Conservation (phyloP, 805 yeast species). For the Zygotorulaspora florentina region DNA sequence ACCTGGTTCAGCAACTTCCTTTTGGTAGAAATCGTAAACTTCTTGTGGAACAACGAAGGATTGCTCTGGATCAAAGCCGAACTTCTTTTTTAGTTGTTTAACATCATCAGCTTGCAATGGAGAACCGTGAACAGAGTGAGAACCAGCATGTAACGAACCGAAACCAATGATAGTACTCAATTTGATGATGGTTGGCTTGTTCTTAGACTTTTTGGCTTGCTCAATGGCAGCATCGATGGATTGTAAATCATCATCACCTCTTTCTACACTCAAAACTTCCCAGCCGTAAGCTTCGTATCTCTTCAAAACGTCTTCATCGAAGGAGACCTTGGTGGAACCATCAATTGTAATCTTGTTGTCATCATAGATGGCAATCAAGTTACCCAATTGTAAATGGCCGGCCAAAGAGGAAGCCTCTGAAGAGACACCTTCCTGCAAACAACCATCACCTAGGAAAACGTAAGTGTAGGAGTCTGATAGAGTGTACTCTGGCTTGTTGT, state of each 20-base stretch:
- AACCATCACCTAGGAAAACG: slow-evolving; percentile 91
- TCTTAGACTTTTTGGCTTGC: slow-evolving; percentile 66
- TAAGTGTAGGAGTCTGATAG: slow-evolving; percentile 74
- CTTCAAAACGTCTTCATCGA: slow-evolving; percentile 85
- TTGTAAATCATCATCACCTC: slow-evolving; percentile 76
- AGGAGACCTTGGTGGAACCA: slow-evolving; percentile 83
- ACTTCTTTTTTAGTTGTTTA: slow-evolving; percentile 73
- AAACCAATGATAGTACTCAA: slow-evolving; percentile 89
- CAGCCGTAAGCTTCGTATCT: slow-evolving; percentile 93
- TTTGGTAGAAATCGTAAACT: slow-evolving; percentile 65
- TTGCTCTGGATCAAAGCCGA: slow-evolving; percentile 86
- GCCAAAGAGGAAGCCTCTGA: slow-evolving; percentile 93
- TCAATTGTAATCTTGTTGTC: slow-evolving; percentile 96
- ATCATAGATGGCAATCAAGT: slow-evolving; percentile 92
- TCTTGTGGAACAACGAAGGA: slow-evolving; percentile 76
- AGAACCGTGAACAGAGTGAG: slow-evolving; percentile 93
- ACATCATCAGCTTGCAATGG: slow-evolving; percentile 93
- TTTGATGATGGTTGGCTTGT: slow-evolving; percentile 89
- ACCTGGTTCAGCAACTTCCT: slow-evolving; percentile 55
- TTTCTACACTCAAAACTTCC: slow-evolving; percentile 72
- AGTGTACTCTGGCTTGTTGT: slow-evolving; percentile 73
- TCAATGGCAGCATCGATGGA: slow-evolving; percentile 72
- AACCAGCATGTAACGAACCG: slow-evolving; percentile 82
- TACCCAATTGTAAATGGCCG: slow-evolving; percentile 90
- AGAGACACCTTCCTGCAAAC: slow-evolving; percentile 97